Evolutionary conservation across 495 filamentous ascomycete species (phyloP).

Genomic region (Beverwykella pulmonaria): DNA sequence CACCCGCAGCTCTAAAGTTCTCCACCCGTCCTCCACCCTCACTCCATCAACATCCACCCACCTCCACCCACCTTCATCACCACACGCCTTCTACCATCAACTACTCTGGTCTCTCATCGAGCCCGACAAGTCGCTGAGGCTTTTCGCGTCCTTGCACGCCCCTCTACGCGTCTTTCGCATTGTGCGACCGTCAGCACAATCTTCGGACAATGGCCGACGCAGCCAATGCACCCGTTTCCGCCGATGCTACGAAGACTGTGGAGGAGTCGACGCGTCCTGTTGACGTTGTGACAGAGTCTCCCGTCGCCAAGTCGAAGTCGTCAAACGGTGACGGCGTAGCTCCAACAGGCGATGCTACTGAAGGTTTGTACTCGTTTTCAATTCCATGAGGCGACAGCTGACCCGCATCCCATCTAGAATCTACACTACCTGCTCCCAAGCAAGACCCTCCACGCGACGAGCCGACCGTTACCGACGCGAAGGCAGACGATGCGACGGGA

Average conservation of each 20-base stretch:
- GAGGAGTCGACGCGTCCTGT: constrained; percentile 34
- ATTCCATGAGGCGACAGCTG: constrained; percentile 2
- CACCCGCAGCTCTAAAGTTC: constrained; percentile 8
- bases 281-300: background rate
- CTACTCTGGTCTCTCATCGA: constrained; percentile 8
- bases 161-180: constrained; percentile 32
- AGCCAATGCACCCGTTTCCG: constrained; percentile 15
- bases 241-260: constrained; percentile 18
- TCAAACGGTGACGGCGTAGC: constrained; percentile 20
- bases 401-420: background rate
- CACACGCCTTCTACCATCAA: constrained; percentile 25
- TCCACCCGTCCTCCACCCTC: constrained; percentile 15
- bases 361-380: constrained; percentile 23
- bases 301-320: constrained; percentile 12
- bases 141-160: constrained; percentile 27
- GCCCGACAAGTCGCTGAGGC: background rate
- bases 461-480: constrained; percentile 14
- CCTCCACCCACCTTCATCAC: constrained; percentile 36
- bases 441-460: constrained; percentile 2
- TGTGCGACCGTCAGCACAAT: constrained; percentile 33
- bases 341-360: constrained; percentile 10
- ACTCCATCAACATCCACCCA: constrained; percentile 31
- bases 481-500: constrained; percentile 17
- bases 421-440: background rate
- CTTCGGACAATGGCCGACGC: constrained; percentile 33